Base-by-base conservation (phyloP, 2,329 filamentous ascomycete genomes). In the Hyphodiscus sp. region DNA sequence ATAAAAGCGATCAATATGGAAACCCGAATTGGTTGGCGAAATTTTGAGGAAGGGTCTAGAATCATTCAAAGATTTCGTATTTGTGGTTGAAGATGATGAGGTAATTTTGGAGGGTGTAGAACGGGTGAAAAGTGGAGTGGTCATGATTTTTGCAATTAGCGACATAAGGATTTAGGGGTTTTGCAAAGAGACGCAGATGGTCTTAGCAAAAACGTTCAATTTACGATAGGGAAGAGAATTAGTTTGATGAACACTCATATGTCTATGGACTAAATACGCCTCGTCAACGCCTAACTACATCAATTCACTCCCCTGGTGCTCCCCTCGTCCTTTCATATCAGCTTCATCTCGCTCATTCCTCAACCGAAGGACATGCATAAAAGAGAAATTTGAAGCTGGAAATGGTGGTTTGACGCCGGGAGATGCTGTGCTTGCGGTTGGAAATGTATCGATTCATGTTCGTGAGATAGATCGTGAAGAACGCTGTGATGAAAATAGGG, bases 351-450 rank as follows among this genome's bases (percentile, higher is more conserved):
- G 33, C 33, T 38, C 33, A n/a, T 38, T 38, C 16, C 11, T 19
- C 42, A 44, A 30, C 44, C 18, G 19, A 50, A 23, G 45, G 50
- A 53, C 43, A 56, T 52, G 50, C 50, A 49, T 53, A 41, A 49
- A 49, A 45, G n/a, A 49, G 50, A 49, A 48, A 49, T 38, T 6
- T 13, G 33, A 38, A 38, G 2, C 20, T 11, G 42, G 7, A 42
- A n/a, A 44, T 50, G 33, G 41, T 38, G 49, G 41, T 53, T 38
- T 48, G 50, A 57, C 54, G 54, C 60, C 57, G 52, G 51, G 42
- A 54, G 52, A 60, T 61, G 58, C 59, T 58, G 33, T 56, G 53
- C 56, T 55, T 50, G 55, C 48, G 50, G 47, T 19, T 53, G 49
- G 38, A 53, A 50, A 48, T 48, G 45, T 30, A 20, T 38, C 5